Conservation (phyloP, 2,329 filamentous ascomycete species). For the Pseudogymnoascus verrucosus region DNA sequence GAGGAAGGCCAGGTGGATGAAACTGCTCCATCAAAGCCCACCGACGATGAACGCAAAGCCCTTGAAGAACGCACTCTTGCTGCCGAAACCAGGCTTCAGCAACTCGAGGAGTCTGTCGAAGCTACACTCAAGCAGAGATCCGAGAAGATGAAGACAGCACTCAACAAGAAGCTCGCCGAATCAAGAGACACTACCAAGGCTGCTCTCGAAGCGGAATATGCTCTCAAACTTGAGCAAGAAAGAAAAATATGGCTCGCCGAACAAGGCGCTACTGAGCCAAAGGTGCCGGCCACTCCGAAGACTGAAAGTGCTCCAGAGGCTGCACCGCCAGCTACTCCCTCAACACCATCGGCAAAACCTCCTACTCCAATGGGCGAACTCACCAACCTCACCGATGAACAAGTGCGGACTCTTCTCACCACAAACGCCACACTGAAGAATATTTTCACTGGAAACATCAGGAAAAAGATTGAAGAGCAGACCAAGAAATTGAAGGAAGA, state of each 20-base stretch:
- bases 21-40: conserved; percentile 27
- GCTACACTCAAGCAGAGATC: conserved; percentile 56
- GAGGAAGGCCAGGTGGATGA: conserved; percentile 50
- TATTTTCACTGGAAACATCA: conserved; percentile 55
- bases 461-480: conserved; percentile 60
- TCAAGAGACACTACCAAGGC: conserved; percentile 44
- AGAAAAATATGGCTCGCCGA: conserved; percentile 55
- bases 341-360: conserved; percentile 19
- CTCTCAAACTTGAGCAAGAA: conserved; percentile 52
- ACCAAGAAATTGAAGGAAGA: conserved; percentile 44
- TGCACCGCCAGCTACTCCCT: conserved; percentile 16
- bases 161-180: conserved; percentile 60
- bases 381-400: conserved; percentile 43
- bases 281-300: conserved; percentile 24
- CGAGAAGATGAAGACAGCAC: conserved; percentile 58
- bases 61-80: conserved; percentile 55
- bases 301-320: background rate
- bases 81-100: conserved; percentile 51
- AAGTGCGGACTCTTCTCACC: conserved; percentile 46
- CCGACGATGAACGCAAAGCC: conserved; percentile 50
- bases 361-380: conserved; percentile 8
- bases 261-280: conserved; percentile 19
- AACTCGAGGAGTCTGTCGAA: conserved; percentile 53
- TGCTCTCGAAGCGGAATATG: conserved; percentile 39
- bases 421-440: conserved; percentile 50